Evolutionary conservation across 2,329 filamentous ascomycete genomes (phyloP).

Genomic region (Pyrenochaeta sp.): DNA sequence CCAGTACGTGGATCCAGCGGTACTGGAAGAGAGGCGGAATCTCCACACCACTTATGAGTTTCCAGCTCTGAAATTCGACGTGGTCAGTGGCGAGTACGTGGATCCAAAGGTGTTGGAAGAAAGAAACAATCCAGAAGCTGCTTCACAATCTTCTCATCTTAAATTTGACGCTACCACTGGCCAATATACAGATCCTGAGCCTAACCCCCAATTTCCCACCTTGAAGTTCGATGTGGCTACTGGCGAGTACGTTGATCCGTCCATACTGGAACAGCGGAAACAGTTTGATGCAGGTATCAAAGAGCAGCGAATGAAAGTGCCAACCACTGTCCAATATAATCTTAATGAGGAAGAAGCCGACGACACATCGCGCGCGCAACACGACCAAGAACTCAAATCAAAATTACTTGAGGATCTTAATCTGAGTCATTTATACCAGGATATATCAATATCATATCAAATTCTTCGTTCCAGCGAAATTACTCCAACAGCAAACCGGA

Average conservation of each 20-base stretch:
- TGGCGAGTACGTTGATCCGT: conserved; percentile 1
- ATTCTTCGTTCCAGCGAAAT: neutral
- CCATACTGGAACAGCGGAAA: neutral
- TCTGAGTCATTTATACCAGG: conserved; percentile 14
- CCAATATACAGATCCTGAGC: neutral
- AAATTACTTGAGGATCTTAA: conserved; percentile 14
- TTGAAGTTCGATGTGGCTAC: neutral
- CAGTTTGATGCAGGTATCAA: too few relatives aligned
- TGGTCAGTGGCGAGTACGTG: neutral
- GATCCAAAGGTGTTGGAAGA: neutral
- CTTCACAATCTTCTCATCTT: neutral
- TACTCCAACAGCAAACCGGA: conserved; percentile 6
- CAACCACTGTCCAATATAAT: conserved; percentile 21
- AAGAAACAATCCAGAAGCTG: too few relatives aligned
- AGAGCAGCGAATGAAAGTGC: conserved; percentile 27
- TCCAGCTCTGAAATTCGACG: neutral
- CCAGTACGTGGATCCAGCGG: neutral
- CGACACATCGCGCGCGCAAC: neutral
- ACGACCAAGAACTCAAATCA: neutral
- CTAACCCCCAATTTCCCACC: neutral
- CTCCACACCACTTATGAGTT: neutral
- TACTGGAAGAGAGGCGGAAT: neutral
- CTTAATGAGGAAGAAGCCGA: neutral
- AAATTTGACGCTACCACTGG: neutral
- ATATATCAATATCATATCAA: conserved; percentile 23